Evolutionary conservation across 345 rosid genomes (phyloP).

Genomic region (Euphorbia lathyris): DNA sequence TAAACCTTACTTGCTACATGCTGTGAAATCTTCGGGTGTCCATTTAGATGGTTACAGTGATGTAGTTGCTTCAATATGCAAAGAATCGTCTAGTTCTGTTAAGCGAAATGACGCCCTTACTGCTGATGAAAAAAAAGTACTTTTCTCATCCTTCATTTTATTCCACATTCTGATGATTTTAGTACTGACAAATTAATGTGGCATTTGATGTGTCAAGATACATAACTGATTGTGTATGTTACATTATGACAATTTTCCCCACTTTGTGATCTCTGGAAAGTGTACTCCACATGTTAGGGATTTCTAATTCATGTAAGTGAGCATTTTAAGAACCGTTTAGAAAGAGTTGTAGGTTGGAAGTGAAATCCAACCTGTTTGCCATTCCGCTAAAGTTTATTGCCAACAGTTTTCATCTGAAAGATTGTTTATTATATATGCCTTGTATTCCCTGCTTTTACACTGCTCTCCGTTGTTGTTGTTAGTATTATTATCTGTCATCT

Average conservation of each 20-base stretch:
- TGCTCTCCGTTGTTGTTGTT: too few relatives aligned
- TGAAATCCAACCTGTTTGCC: not conserved
- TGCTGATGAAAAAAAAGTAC: slow-evolving; percentile 51
- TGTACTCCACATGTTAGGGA: not conserved
- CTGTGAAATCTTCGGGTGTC: slow-evolving; percentile 51
- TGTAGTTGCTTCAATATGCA: slow-evolving; percentile 64
- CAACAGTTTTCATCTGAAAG: not conserved
- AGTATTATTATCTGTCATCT: too few relatives aligned
- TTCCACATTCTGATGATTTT: not conserved
- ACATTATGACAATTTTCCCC: not conserved
- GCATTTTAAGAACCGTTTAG: not conserved
- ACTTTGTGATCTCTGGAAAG: not conserved
- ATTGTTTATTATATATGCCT: too few relatives aligned
- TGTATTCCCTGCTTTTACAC: not conserved
- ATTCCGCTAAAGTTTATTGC: not conserved
- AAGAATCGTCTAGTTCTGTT: slow-evolving; percentile 38
- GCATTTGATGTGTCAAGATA: not conserved
- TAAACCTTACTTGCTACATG: slow-evolving; percentile 57
- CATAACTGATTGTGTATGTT: not conserved
- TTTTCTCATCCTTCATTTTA: slow-evolving; percentile 14
- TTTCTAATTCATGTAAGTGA: not conserved
- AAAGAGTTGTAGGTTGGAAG: not conserved
- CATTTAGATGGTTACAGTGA: slow-evolving; percentile 56
- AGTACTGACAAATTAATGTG: not conserved
- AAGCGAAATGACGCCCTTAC: slow-evolving; percentile 38